Conservation (phyloP, 352 stramenopile genomes). For the Globisporangium spinosum region DNA sequence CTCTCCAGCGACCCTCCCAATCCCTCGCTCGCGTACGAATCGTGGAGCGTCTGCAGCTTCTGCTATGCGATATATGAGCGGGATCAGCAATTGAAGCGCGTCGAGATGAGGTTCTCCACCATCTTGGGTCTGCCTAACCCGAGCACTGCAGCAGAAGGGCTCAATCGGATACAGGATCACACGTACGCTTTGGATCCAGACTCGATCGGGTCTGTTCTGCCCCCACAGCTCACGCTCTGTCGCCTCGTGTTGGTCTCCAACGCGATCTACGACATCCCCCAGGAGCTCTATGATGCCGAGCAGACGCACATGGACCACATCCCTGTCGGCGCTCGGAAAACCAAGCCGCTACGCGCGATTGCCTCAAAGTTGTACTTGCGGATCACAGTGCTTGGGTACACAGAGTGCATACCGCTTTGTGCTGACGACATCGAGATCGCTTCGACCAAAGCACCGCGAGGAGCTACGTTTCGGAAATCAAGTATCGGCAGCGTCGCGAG, state of each 20-base stretch:
- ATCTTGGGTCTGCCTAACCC: slow-evolving; percentile 43
- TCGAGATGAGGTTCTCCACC: slow-evolving; percentile 60
- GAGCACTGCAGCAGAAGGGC: slow-evolving; percentile 28
- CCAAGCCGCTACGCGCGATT: slow-evolving; percentile 17
- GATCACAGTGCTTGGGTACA: slow-evolving; percentile 69
- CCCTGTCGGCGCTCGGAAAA: slow-evolving; percentile 19
- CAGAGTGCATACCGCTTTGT: slow-evolving; percentile 70
- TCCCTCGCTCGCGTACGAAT: slow-evolving; percentile 69
- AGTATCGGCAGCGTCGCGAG: slow-evolving; percentile 20
- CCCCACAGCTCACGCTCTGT: slow-evolving; percentile 71
- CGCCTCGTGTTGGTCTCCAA: slow-evolving; percentile 74
- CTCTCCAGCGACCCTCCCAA: slow-evolving; percentile 44
- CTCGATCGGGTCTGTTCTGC: slow-evolving; percentile 37
- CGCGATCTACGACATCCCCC: slow-evolving; percentile 78
- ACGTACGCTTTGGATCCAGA: slow-evolving; percentile 44
- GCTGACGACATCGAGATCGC: slow-evolving; percentile 48
- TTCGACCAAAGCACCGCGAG: slow-evolving; percentile 42
- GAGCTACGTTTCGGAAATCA: slow-evolving; percentile 31
- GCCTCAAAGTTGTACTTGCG: slow-evolving; percentile 63
- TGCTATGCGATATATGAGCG: slow-evolving; percentile 86
- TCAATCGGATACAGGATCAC: slow-evolving; percentile 49
- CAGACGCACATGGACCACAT: slow-evolving; percentile 25
- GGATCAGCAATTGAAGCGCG: slow-evolving; percentile 68
- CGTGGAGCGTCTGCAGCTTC: slow-evolving; percentile 79
- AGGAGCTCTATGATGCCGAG: slow-evolving; percentile 70